Percentiles rank a stretch among this genome's conserved stretches.
Conservation (phyloP, 2,329 filamentous ascomycete genomes). For the Diaporthe nobilis region DNA sequence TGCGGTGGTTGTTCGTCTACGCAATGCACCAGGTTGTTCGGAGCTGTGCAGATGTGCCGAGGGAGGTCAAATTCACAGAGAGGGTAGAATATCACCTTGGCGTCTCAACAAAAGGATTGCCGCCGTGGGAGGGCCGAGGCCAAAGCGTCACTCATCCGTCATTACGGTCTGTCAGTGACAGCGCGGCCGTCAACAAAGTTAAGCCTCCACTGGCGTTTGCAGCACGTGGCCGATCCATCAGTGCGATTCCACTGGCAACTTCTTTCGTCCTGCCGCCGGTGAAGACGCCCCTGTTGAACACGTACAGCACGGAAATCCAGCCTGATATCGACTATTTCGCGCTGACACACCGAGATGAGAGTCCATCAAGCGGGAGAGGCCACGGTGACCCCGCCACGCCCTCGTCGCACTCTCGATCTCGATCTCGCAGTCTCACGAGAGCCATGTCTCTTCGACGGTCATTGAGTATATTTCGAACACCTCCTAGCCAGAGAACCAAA, state of each 20-base stretch:
- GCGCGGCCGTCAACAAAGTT: conserved; percentile 27
- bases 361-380: not conserved
- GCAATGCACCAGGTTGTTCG: conserved; percentile 79
- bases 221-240: conserved; percentile 39
- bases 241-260: conserved; percentile 27
- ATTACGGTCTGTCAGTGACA: not conserved
- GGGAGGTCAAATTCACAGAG: conserved; percentile 71
- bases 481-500: conserved; percentile 10
- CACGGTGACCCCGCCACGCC: not conserved
- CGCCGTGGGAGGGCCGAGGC: conserved; percentile 59
- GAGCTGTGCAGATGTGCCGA: conserved; percentile 72
- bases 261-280: conserved; percentile 2
- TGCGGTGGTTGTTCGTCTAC: conserved; percentile 85
- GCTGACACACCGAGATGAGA: conserved; percentile 53
- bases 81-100: conserved; percentile 70
- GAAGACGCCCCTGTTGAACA: not conserved
- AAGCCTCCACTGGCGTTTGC: conserved; percentile 50
- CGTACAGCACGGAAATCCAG: conserved; percentile 54
- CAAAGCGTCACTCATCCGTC: not conserved
- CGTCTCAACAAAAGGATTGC: conserved; percentile 58
- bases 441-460: conserved; percentile 52
- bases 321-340: conserved; percentile 71
- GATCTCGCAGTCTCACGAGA: conserved; percentile 48
- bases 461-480: conserved; percentile 49
- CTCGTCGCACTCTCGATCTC: not conserved